Evolutionary conservation across 345 rosid genomes (phyloP).

Genomic region (Melastoma malabathricum): DNA sequence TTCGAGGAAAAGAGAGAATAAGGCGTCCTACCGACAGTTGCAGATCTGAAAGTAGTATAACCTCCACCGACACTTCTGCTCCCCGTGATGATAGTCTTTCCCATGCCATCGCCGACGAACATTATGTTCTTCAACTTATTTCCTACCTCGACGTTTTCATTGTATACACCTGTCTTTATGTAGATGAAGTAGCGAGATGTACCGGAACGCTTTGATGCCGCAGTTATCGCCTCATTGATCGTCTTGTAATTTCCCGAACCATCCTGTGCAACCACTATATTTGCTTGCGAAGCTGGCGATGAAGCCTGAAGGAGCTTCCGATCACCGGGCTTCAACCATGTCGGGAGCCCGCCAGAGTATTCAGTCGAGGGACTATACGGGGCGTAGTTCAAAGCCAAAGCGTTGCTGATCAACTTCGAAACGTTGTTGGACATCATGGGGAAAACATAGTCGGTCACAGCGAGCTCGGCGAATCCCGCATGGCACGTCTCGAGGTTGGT

Average conservation of each 20-base stretch:
- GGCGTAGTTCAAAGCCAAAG: too few relatives aligned
- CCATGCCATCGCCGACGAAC: conserved; percentile 27
- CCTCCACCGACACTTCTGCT: conserved; percentile 22
- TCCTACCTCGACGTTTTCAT: conserved; percentile 21
- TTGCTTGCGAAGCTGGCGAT: conserved; percentile 19
- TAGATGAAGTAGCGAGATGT: conserved; percentile 19
- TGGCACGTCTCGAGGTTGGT: conserved; percentile 1
- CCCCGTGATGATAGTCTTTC: conserved; percentile 23
- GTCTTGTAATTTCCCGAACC: conserved; percentile 62
- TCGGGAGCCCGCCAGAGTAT: conserved; percentile 30
- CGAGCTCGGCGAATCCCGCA: too few relatives aligned
- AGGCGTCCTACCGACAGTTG: conserved; percentile 17
- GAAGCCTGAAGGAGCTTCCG: conserved; percentile 7
- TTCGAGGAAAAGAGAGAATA: background rate
- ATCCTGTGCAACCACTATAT: conserved; percentile 69
- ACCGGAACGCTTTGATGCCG: conserved; percentile 41
- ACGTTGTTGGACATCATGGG: too few relatives aligned
- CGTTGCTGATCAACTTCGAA: too few relatives aligned
- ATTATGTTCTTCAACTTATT: conserved; percentile 9
- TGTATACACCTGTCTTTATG: conserved; percentile 19
- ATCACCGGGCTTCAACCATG: conserved; percentile 60
- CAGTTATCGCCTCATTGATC: conserved; percentile 41
- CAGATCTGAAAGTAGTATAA: conserved; percentile 18
- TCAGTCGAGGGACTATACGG: too few relatives aligned
- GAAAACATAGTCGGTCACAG: too few relatives aligned